These are phyloP conservation scores for Aspergillus floridensis DNA, from an alignment of 2,329 filamentous ascomycete species.

Conservation along the genomic window DNA sequence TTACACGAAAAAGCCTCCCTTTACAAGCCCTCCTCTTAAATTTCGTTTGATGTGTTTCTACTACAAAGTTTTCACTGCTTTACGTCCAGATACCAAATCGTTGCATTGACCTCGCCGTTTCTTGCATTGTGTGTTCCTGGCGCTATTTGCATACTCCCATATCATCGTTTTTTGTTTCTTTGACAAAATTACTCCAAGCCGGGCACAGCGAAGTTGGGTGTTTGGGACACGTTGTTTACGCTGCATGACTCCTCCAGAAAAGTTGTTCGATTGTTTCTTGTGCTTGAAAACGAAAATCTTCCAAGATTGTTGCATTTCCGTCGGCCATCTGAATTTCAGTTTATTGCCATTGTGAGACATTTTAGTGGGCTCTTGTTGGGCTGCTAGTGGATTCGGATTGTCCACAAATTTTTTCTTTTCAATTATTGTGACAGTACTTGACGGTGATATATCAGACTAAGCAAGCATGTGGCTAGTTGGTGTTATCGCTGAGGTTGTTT, in stretches of 20 bases:
- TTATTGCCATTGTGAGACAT: no score
- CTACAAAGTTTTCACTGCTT: not conserved
- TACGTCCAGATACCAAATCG: not conserved
- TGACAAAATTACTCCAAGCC: not conserved
- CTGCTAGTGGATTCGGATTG: no score
- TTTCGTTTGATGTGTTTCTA: not conserved
- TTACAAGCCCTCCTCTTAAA: not conserved
- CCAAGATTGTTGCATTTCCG: not conserved
- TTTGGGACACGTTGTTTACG: not conserved
- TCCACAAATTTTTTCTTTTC: no score
- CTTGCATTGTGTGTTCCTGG: not conserved
- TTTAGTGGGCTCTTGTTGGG: no score
- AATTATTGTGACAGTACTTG: no score
- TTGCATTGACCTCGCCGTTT: not conserved
- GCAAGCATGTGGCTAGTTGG: no score
- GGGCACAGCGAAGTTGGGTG: no score
- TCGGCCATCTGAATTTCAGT: no score
- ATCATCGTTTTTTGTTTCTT: not conserved
- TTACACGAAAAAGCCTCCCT: slow-evolving; percentile 26
- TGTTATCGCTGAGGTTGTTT: no score
- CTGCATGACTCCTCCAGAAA: not conserved
- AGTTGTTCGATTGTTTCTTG: not conserved
- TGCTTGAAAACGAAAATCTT: not conserved
- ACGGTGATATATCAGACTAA: no score
- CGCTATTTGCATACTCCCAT: not conserved